Evolutionary conservation across 2,329 filamentous ascomycete species (phyloP).

Genomic region (Bipolaris sorokiniana): DNA sequence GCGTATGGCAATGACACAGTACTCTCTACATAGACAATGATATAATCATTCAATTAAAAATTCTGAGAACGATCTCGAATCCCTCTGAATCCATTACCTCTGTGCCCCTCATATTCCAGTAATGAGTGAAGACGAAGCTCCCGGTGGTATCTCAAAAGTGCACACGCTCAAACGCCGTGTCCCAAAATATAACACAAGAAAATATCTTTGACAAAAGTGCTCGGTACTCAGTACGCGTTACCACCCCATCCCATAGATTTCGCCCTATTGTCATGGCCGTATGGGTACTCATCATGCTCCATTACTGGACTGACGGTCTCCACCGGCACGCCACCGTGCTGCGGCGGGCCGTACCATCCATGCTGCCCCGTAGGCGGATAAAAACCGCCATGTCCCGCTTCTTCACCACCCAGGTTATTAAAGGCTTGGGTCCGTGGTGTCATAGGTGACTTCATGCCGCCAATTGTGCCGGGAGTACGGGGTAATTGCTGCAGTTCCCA

Average conservation of each 20-base stretch:
- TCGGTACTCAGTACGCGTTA: constrained; percentile 25
- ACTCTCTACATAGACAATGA: background rate
- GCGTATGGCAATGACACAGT: background rate
- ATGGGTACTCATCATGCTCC: constrained; percentile 32
- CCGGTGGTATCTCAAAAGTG: constrained; percentile 25
- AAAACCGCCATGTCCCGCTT: constrained; percentile 18
- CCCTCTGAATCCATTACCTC: background rate
- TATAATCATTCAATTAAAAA: constrained; percentile 1
- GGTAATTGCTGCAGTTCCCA: constrained; percentile 51
- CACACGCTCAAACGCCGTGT: constrained; percentile 27
- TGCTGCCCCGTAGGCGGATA: constrained; percentile 16
- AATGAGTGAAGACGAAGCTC: constrained; percentile 22
- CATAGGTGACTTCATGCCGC: constrained; percentile 38
- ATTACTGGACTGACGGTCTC: constrained; percentile 26
- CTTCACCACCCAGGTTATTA: constrained; percentile 32
- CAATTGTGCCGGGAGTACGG: constrained; percentile 41
- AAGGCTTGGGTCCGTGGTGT: constrained; percentile 48
- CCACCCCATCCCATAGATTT: constrained; percentile 12
- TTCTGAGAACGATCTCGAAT: background rate
- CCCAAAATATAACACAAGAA: constrained; percentile 2
- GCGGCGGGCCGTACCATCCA: constrained; percentile 17
- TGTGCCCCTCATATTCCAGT: constrained; percentile 3
- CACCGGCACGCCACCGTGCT: constrained; percentile 16
- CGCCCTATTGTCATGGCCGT: constrained; percentile 30
- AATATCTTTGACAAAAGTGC: background rate